phyloP scores from a whole-genome alignment of 148 eudicot genomes.

The Spergularia marina region DNA sequence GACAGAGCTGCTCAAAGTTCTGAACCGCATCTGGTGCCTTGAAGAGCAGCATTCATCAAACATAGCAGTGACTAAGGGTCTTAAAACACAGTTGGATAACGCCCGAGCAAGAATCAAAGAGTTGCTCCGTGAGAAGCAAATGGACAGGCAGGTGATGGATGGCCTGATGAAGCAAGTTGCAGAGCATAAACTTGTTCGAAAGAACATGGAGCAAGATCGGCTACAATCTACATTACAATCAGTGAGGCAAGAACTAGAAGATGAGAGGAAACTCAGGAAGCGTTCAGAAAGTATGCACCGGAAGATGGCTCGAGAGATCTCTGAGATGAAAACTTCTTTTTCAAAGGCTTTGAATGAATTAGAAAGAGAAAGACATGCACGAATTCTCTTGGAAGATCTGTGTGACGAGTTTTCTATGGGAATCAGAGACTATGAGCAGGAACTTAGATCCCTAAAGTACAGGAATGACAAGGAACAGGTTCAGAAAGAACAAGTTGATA shows the following conservation, averaged over 20 bases:
- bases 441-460: slow-evolving; percentile 51
- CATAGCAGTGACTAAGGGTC: slow-evolving; percentile 46
- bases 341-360: slow-evolving; percentile 54
- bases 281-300: slow-evolving; percentile 66
- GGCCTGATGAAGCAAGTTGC: slow-evolving; percentile 48
- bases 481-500: slow-evolving; percentile 45
- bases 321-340: slow-evolving; percentile 52
- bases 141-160: slow-evolving; percentile 51
- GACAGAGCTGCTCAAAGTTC: slow-evolving; percentile 68
- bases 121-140: slow-evolving; percentile 61
- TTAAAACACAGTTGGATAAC: slow-evolving; percentile 57
- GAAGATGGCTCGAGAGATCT: slow-evolving; percentile 66
- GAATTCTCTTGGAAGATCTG: slow-evolving; percentile 66
- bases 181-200: slow-evolving; percentile 35
- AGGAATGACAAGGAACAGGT: slow-evolving; percentile 43
- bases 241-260: slow-evolving; percentile 56
- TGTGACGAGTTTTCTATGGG: slow-evolving; percentile 88
- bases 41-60: slow-evolving; percentile 78
- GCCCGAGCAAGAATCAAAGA: slow-evolving; percentile 47
- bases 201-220: slow-evolving; percentile 51
- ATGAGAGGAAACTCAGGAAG: slow-evolving; percentile 61
- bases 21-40: slow-evolving; percentile 81
- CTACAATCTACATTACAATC: slow-evolving; percentile 51
- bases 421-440: slow-evolving; percentile 69
- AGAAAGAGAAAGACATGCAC: slow-evolving; percentile 62